Conservation (phyloP, 441 rosid species). For the Omphalea diandra region DNA sequence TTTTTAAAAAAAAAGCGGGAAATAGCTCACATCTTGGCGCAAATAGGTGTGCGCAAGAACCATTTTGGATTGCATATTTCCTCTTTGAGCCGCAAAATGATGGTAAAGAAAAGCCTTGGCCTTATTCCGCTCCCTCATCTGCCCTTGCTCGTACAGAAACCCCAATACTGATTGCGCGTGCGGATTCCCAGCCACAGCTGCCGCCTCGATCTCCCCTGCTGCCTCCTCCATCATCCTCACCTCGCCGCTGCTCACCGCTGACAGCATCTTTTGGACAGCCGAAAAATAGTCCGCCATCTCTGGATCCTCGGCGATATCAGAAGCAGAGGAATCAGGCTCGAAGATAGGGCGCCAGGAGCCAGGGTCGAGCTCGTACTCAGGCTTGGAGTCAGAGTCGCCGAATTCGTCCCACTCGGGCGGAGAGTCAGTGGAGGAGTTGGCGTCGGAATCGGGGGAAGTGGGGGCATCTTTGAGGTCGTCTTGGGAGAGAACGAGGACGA, state of each 20-base stretch:
- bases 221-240: conserved; percentile 68
- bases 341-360: conserved; percentile 95
- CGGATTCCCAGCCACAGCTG: conserved; percentile 59
- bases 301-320: conserved; percentile 20
- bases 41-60: conserved; percentile 80
- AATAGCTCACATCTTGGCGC: conserved; percentile 77
- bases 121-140: conserved; percentile 69
- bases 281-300: conserved; percentile 47
- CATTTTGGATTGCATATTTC: conserved; percentile 91
- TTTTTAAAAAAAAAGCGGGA: background rate
- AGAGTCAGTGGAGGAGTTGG: conserved; percentile 23
- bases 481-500: conserved; percentile 70
- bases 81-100: conserved; percentile 66
- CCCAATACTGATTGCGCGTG: conserved; percentile 79
- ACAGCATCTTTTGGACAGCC: conserved; percentile 50
- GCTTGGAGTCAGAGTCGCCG: conserved; percentile 64
- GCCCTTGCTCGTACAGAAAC: conserved; percentile 67
- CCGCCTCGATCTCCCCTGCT: conserved; percentile 53
- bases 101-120: conserved; percentile 78
- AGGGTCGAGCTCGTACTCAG: conserved; percentile 84
- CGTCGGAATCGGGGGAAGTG: conserved; percentile 42
- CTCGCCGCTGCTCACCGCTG: conserved; percentile 56
- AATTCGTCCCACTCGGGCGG: conserved; percentile 85
- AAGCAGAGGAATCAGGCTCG: conserved; percentile 53
- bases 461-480: conserved; percentile 80